Conservation (phyloP, 176 grass and related monocot species). For the Thalia dealbata region DNA sequence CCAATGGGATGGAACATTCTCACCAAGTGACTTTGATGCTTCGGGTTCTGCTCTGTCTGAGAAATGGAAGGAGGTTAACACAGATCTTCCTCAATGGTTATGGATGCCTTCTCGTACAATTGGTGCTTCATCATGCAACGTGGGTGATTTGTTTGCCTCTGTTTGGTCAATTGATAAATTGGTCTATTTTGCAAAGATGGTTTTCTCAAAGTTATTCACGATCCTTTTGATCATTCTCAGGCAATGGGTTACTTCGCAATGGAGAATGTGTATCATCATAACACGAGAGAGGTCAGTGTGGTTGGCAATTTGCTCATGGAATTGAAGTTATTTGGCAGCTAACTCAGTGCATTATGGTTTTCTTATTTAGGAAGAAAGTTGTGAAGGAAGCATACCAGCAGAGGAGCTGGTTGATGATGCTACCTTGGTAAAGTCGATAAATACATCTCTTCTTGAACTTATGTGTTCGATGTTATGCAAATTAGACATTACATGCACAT, state of each 20-base stretch:
- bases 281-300: slow-evolving; percentile 19
- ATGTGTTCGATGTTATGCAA: neutral
- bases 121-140: slow-evolving; percentile 30
- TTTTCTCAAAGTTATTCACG: neutral
- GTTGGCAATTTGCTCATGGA: neutral
- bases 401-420: slow-evolving; percentile 24
- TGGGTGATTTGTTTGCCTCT: neutral
- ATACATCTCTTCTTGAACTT: neutral
- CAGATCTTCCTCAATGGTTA: slow-evolving; percentile 45
- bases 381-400: neutral
- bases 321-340: neutral
- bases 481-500: neutral
- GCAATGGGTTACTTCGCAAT: slow-evolving; percentile 56
- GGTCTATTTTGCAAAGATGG: neutral
- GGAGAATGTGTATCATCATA: slow-evolving; percentile 27
- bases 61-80: slow-evolving; percentile 52
- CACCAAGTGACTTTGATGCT: slow-evolving; percentile 37
- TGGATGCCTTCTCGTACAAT: slow-evolving; percentile 45
- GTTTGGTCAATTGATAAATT: neutral
- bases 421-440: slow-evolving; percentile 40
- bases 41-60: slow-evolving; percentile 35
- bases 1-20: slow-evolving; percentile 37
- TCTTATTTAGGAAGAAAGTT: slow-evolving; percentile 21
- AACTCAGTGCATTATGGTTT: neutral
- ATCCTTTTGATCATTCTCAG: slow-evolving; percentile 25